Base-by-base conservation (phyloP, 768 basidiomycete species). In the Tricholoma sp. region DNA sequence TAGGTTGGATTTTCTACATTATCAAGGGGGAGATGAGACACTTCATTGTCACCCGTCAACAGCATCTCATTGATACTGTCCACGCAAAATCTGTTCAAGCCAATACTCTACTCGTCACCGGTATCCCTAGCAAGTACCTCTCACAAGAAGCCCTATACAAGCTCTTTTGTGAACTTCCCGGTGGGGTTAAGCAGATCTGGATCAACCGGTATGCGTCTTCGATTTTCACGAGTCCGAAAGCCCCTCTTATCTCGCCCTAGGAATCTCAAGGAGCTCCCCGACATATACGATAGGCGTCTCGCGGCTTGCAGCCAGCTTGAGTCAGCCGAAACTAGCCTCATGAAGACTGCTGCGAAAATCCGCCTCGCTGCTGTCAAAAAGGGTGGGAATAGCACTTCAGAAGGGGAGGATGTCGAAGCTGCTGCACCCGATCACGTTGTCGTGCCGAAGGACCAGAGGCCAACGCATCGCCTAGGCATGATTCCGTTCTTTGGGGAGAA, bases 131-230 rank as follows among this genome's bases (percentile, higher is more conserved):
- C 31, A 81, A 83, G 50, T 94, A 86, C 65, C 81, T 98, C 54
- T 85, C 85, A 37, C 86, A 88, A 62, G 71, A 76, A 6, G 84
- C 84, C 3, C 77, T 97, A 27, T 73, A 69, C 43, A 76, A 82
- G 50, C 72, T 96, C 10, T 96, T 91, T 71, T 80, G 82, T n/a
- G 80, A 83, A 56, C 79, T 98, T 2, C 96, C 97, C 0, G 95
- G 95, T 9, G 95, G 95, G 14, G 89, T 95, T 7, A 86, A 85
- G 67, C 83, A 84, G 61, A 84, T 99, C 35, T 99, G 96, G 94
- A 79, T 98, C 37, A 96, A 94, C 69, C 80, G 90, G 85, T 86
- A 57, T 41, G 80, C 55, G 1, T 19, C 16, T n/a, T 51, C n/a
- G 49, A 11, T 29, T 19, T 46, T 12, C 37, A 18, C 34, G 19